phyloP scores from a whole-genome alignment of 1,139 yeast species.

The Yamadazyma spencermartinsiae region DNA sequence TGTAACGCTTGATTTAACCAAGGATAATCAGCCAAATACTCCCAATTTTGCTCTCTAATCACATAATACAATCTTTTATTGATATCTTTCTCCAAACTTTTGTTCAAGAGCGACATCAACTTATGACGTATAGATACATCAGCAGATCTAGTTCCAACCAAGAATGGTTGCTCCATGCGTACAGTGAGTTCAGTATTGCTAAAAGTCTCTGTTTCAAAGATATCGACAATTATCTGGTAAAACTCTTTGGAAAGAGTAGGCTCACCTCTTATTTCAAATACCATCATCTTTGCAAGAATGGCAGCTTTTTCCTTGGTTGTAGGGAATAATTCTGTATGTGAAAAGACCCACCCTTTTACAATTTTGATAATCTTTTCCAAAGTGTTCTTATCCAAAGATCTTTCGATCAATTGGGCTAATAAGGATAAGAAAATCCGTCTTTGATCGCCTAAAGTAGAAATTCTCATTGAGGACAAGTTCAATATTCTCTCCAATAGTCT shows the following conservation, averaged over 20 bases:
- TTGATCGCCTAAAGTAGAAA: slow-evolving; percentile 87
- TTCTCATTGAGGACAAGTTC: slow-evolving; percentile 76
- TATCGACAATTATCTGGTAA: slow-evolving; percentile 82
- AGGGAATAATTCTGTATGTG: slow-evolving; percentile 82
- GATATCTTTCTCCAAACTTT: slow-evolving; percentile 77
- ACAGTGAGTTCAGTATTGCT: slow-evolving; percentile 89
- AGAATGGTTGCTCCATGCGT: slow-evolving; percentile 94
- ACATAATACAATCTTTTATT: slow-evolving; percentile 81
- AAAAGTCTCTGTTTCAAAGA: slow-evolving; percentile 79
- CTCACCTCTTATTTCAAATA: slow-evolving; percentile 86
- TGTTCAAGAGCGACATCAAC: slow-evolving; percentile 77
- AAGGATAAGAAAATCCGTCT: slow-evolving; percentile 83
- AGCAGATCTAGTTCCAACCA: slow-evolving; percentile 86
- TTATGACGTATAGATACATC: slow-evolving; percentile 75
- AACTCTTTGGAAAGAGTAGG: slow-evolving; percentile 76
- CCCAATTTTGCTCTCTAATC: slow-evolving; percentile 95
- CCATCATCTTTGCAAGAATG: slow-evolving; percentile 88
- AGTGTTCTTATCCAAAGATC: slow-evolving; percentile 77
- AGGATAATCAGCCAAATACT: slow-evolving; percentile 84
- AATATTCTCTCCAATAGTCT: slow-evolving; percentile 73
- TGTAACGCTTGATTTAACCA: slow-evolving; percentile 96
- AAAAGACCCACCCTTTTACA: slow-evolving; percentile 88
- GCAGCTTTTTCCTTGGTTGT: slow-evolving; percentile 97
- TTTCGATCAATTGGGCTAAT: slow-evolving; percentile 85
- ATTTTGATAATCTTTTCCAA: slow-evolving; percentile 74